Percentiles rank a stretch among this genome's conserved stretches.
Conservation (phyloP, 1,284 basidiomycete species). For the Bjerkandera adusta region DNA sequence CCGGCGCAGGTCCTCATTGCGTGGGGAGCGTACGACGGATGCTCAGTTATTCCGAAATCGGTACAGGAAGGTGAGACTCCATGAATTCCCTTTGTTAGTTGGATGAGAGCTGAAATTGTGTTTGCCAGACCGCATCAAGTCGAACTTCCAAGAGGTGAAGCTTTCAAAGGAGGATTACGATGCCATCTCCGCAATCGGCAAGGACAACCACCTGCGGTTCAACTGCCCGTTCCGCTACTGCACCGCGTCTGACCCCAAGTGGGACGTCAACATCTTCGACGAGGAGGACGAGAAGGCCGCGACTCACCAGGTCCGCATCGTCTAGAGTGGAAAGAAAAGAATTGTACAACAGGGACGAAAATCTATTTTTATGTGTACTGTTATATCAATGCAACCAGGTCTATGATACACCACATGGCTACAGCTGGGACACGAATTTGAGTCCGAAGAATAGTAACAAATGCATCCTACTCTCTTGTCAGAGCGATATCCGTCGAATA, state of each 20-base stretch:
- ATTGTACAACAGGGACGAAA: not conserved
- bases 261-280: constrained; percentile 70
- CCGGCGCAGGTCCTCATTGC: constrained; percentile 53
- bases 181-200: constrained; percentile 48
- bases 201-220: constrained; percentile 52
- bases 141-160: constrained; percentile 56
- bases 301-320: constrained; percentile 44
- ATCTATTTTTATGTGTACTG: no score
- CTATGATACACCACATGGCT: no score
- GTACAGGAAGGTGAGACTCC: constrained; percentile 36
- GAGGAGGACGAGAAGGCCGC: constrained; percentile 58
- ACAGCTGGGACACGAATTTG: no score
- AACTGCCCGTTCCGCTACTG: constrained; percentile 64
- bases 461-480: no score
- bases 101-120: not conserved
- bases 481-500: no score
- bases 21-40: constrained; percentile 43
- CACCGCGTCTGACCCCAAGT: constrained; percentile 37
- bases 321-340: constrained; percentile 13
- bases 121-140: constrained; percentile 39
- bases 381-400: no score
- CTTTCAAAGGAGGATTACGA: constrained; percentile 51
- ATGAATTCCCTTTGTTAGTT: not conserved
- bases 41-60: constrained; percentile 52
- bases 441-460: no score